Evolutionary conservation across 306 rosid genomes (phyloP).

Genomic region (Pyrus betulifolia): DNA sequence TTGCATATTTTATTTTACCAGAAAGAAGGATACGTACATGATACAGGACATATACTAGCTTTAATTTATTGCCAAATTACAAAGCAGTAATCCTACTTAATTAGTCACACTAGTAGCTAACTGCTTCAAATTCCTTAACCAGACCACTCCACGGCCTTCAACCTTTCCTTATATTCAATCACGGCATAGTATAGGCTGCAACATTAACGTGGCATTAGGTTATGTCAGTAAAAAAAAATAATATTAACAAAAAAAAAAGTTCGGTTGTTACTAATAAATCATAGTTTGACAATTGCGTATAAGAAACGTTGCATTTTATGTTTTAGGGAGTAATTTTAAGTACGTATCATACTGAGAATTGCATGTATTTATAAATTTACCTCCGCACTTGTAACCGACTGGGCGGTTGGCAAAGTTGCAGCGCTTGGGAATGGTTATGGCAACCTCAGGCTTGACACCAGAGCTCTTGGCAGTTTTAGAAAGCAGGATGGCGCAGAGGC

Average conservation of each 20-base stretch:
- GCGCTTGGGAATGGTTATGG: conserved; percentile 58
- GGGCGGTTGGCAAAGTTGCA: conserved; percentile 60
- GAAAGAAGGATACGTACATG: conserved; percentile 1
- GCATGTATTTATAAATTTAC: background rate
- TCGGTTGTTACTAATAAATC: background rate
- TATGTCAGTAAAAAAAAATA: background rate
- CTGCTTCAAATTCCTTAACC: background rate
- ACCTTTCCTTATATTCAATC: conserved; percentile 5
- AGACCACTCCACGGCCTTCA: conserved; percentile 6
- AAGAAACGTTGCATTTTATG: background rate
- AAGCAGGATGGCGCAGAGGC: conserved; percentile 54
- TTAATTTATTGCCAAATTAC: conserved; percentile 23
- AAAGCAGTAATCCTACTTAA: conserved; percentile 9
- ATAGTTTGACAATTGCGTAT: background rate
- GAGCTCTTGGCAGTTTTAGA: conserved; percentile 40
- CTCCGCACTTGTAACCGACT: conserved; percentile 24
- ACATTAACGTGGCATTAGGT: background rate
- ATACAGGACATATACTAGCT: conserved; percentile 20
- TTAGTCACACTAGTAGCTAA: conserved; percentile 7
- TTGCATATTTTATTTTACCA: background rate
- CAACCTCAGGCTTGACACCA: conserved; percentile 34
- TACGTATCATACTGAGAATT: background rate
- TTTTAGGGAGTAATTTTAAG: too few relatives aligned
- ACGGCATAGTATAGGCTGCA: conserved; percentile 61
- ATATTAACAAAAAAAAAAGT: background rate